Percentiles rank a stretch among this genome's conserved stretches.
These are phyloP conservation scores for Pleurotus djamor DNA, from an alignment of 768 basidiomycete species.

Conservation along the genomic window DNA sequence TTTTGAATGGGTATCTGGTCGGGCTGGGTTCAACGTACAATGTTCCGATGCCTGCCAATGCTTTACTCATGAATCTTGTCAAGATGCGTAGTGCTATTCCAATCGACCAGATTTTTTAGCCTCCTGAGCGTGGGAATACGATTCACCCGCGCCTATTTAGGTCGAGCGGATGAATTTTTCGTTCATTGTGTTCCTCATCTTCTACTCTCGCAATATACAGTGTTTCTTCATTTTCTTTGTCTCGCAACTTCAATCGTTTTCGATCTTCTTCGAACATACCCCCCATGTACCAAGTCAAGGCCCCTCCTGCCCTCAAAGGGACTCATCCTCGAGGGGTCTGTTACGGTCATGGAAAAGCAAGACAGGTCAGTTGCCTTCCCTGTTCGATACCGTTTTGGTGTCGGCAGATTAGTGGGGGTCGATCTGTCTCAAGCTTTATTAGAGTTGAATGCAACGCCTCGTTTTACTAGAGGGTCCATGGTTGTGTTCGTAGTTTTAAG, in stretches of 20 bases:
- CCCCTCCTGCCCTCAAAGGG: constrained; percentile 5
- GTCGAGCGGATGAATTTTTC: too few species aligned
- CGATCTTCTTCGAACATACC: too few species aligned
- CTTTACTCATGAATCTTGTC: constrained; percentile 52
- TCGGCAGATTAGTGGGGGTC: neutral
- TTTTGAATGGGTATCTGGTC: constrained; percentile 79
- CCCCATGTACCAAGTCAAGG: constrained; percentile 7
- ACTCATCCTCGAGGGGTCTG: constrained; percentile 3
- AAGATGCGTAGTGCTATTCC: constrained; percentile 57
- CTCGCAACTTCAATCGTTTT: neutral
- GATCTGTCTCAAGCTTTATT: neutral
- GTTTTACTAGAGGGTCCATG: neutral
- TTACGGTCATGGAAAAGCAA: constrained; percentile 8
- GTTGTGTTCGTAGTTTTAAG: constrained; percentile 7
- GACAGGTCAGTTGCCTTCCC: neutral
- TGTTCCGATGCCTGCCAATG: constrained; percentile 56
- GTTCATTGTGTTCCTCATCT: neutral
- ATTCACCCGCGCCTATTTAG: too few species aligned
- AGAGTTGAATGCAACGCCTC: constrained; percentile 5
- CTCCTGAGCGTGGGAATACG: neutral
- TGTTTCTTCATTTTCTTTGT: neutral
- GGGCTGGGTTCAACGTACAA: constrained; percentile 54
- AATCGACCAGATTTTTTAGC: constrained; percentile 35
- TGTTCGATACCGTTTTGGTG: constrained; percentile 4
- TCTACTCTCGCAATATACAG: neutral